Percentiles rank a stretch among this genome's conserved stretches.
Evolutionary conservation across 768 basidiomycete species (phyloP).

Genomic region (Phaeolepiota aurea): DNA sequence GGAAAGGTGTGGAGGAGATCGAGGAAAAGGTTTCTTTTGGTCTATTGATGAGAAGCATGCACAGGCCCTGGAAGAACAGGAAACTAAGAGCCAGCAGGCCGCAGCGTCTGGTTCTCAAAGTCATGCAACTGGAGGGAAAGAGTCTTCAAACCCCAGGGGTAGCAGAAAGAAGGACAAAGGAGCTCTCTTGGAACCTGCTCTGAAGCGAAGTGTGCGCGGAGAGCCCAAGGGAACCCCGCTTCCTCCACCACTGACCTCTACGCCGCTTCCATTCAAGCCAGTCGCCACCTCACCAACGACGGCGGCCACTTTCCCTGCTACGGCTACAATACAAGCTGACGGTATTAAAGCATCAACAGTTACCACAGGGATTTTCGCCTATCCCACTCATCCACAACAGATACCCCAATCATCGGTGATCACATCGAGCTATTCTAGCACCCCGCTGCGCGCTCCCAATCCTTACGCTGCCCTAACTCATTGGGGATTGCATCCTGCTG

Average conservation of each 20-base stretch:
- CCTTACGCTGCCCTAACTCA: conserved; percentile 29
- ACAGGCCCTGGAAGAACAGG: conserved; percentile 64
- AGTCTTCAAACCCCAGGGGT: conserved; percentile 19
- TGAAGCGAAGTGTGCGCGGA: conserved; percentile 65
- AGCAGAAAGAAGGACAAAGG: conserved; percentile 57
- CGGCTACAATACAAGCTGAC: conserved; percentile 10
- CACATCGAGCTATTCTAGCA: conserved; percentile 18
- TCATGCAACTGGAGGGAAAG: conserved; percentile 17
- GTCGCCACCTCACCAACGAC: conserved; percentile 13
- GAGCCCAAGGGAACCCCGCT: conserved; percentile 48
- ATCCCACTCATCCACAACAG: conserved; percentile 24
- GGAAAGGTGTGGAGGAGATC: conserved; percentile 76
- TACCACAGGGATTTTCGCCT: conserved; percentile 34
- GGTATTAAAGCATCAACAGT: conserved; percentile 15
- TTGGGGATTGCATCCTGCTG: conserved; percentile 23
- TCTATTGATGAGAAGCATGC: conserved; percentile 72
- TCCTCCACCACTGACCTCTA: conserved; percentile 63
- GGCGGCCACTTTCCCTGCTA: conserved; percentile 12
- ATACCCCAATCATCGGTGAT: conserved; percentile 11
- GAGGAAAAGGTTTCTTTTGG: conserved; percentile 93
- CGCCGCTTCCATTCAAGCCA: conserved; percentile 48
- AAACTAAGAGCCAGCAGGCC: conserved; percentile 39
- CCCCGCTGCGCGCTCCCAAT: conserved; percentile 20
- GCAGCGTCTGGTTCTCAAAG: conserved; percentile 23
- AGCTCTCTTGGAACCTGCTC: conserved; percentile 46